A percentile compares a stretch with the other conserved stretches of the same genome.
Conservation (phyloP, 1,139 yeast species). For the Protomyces macrosporus region DNA sequence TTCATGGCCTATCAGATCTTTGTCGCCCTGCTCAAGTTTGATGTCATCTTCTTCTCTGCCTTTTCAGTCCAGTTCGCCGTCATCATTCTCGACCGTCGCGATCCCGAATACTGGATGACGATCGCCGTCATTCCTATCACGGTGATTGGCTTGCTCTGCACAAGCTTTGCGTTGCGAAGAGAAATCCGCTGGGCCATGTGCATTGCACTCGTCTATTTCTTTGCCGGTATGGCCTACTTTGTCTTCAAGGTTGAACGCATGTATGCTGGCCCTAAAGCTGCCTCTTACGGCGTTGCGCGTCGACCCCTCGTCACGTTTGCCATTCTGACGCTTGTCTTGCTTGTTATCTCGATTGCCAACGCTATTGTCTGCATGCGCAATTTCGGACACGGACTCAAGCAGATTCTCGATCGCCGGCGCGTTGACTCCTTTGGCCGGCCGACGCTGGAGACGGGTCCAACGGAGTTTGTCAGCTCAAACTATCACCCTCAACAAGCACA, state of each 20-base stretch:
- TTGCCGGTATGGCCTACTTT: slow-evolving; percentile 49
- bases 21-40: slow-evolving; percentile 32
- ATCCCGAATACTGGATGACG: slow-evolving; percentile 50
- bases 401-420: slow-evolving; percentile 24
- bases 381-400: slow-evolving; percentile 44
- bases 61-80: slow-evolving; percentile 53
- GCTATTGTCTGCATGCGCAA: slow-evolving; percentile 43
- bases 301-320: slow-evolving; percentile 48
- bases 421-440: slow-evolving; percentile 1
- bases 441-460: not conserved
- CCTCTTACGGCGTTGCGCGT: slow-evolving; percentile 47
- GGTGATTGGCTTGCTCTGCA: slow-evolving; percentile 41
- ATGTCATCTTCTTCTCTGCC: slow-evolving; percentile 42
- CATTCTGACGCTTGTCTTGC: slow-evolving; percentile 44
- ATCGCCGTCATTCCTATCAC: slow-evolving; percentile 50
- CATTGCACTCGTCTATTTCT: slow-evolving; percentile 40
- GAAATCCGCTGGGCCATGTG: slow-evolving; percentile 41
- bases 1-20: slow-evolving; percentile 44
- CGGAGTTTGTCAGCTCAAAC: not conserved
- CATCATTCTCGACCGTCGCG: slow-evolving; percentile 45
- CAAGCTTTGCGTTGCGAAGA: slow-evolving; percentile 44
- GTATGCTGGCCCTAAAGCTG: slow-evolving; percentile 46
- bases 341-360: slow-evolving; percentile 42
- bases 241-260: slow-evolving; percentile 49
- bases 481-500: not conserved